Evolutionary conservation across 169 alveolate species (phyloP).

Genomic region (Prorocentrum cordatum): DNA sequence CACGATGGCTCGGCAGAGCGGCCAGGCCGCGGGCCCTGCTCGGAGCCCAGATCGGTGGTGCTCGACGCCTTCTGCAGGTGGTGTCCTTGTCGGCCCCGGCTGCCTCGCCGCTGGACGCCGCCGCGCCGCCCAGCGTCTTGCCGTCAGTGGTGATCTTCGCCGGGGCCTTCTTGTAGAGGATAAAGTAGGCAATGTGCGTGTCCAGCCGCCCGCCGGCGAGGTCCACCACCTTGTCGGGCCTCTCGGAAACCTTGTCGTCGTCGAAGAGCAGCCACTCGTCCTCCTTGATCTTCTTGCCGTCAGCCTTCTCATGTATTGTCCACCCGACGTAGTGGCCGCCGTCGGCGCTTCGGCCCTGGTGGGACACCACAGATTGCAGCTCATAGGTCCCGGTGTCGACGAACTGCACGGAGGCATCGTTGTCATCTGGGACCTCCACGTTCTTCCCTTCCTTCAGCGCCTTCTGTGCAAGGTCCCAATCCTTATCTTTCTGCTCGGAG

Average conservation of each 20-base stretch:
- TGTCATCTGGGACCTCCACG: neutral
- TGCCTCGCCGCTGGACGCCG: too few species aligned
- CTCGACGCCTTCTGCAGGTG: too few species aligned
- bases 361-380: neutral
- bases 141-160: too few species aligned
- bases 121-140: too few species aligned
- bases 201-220: constrained; percentile 9
- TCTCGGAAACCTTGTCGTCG: neutral
- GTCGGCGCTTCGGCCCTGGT: constrained; percentile 4
- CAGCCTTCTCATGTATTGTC: neutral
- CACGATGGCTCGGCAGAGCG: too few species aligned
- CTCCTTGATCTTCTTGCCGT: constrained; percentile 6
- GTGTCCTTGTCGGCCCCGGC: too few species aligned
- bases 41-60: too few species aligned
- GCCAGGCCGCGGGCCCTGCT: too few species aligned
- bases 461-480: neutral
- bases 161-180: too few species aligned
- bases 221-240: neutral
- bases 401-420: neutral
- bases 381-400: neutral
- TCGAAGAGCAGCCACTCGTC: constrained; percentile 28
- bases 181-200: constrained; percentile 16
- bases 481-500: neutral
- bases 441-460: neutral
- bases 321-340: constrained; percentile 30